Evolutionary conservation across 208 protist genomes (phyloP), one percentile per base, ranked within the genome.

Genomic region (Acanthamoeba rhysodes): DNA sequence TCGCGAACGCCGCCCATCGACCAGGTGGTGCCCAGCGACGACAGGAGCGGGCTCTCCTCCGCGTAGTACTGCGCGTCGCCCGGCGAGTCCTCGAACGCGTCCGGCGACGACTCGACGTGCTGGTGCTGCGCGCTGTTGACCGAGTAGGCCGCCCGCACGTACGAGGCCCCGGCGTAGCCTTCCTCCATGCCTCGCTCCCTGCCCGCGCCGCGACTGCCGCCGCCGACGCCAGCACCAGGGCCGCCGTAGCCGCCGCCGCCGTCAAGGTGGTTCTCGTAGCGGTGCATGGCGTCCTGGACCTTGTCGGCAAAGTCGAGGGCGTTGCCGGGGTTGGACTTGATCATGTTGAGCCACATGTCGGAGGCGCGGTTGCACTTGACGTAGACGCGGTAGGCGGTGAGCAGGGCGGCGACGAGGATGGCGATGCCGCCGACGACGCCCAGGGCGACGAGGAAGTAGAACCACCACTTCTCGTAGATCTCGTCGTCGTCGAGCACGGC

Each of bases 291-390:
- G 78, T 85, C 78, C 78, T 85, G 78, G 27, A 85, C 78, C 45
- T 85, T 85, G 78, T 85, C 78, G 78, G 78, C 78, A 22, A 85
- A 85, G 78, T 85, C 27, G 78, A 85, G 78, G 27, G 78, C 78
- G 48, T 59, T 85, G 45, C 78, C 48, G 14, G 78, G 78, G 22
- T 80, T 80, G 72, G 37, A n/a, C 78, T 85, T 85, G 78, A 85
- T 85, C 78, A 85, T 85, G 78, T 85, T 85, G 78, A 85, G 78
- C 78, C 78, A 85, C 78, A 85, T 85, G n/a, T 85, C 78, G 24
- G 78, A 85, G 24, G 78, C 78, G 78, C 78, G 78, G 78, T 85
- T 53, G 78, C 78, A 85, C 78, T 85, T 85, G 78, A 59, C 37
- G 78, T 85, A 85, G 78, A 85, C 27, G 48, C 78, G 78, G n/a